phyloP scores from a whole-genome alignment of 2,329 filamentous ascomycete genomes.

The Aspergillus ustus region DNA sequence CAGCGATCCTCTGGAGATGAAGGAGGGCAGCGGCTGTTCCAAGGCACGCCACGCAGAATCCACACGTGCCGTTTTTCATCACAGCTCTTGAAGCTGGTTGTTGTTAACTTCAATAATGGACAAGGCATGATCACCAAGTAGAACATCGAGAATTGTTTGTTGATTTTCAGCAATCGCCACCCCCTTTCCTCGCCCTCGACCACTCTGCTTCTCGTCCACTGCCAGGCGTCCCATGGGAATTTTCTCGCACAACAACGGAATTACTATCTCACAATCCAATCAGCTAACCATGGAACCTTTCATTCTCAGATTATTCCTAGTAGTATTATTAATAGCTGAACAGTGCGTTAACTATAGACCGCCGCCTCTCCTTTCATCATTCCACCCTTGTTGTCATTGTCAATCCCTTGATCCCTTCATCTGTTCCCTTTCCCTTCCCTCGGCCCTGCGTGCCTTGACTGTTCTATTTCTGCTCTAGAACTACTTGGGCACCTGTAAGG shows the following conservation, averaged over 20 bases:
- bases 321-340: constrained; percentile 4
- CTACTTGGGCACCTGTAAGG: constrained; percentile 7
- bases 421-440: neutral
- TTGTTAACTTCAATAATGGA: neutral
- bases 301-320: neutral
- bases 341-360: neutral
- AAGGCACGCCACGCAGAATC: constrained; percentile 9
- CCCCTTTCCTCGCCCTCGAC: constrained; percentile 17
- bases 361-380: neutral
- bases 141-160: neutral
- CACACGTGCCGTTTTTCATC: neutral
- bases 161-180: constrained; percentile 16
- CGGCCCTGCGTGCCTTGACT: neutral
- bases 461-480: constrained; percentile 1
- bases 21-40: constrained; percentile 12
- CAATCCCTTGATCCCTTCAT: neutral
- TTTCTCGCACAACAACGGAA: neutral
- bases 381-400: neutral
- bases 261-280: neutral
- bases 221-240: constrained; percentile 1
- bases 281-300: constrained; percentile 10
- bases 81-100: too few relatives aligned
- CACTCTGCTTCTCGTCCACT: constrained; percentile 12
- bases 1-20: constrained; percentile 1
- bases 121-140: neutral